These are phyloP conservation scores for Saturnispora kantuleensis DNA, from an alignment of 805 yeast species.

Conservation along the genomic window DNA sequence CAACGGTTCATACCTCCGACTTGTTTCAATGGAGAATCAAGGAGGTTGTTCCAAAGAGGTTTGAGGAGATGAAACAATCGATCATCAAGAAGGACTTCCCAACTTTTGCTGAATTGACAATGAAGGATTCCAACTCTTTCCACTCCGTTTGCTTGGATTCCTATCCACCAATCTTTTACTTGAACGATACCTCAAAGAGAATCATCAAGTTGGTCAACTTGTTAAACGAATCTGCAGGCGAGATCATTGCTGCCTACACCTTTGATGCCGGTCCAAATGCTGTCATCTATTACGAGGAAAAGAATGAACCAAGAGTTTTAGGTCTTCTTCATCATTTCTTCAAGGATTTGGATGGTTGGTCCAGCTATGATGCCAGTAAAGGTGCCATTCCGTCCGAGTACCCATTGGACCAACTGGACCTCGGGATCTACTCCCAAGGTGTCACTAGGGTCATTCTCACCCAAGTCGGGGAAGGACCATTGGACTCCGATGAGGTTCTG, in stretches of 20 bases:
- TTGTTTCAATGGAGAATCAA: constrained; percentile 71
- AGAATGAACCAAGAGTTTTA: constrained; percentile 65
- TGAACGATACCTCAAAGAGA: constrained; percentile 82
- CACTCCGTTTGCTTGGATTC: constrained; percentile 97
- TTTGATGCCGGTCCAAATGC: constrained; percentile 99
- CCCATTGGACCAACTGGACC: constrained; percentile 25
- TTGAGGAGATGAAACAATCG: constrained; percentile 68
- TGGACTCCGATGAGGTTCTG: constrained; percentile 43
- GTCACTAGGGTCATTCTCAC: constrained; percentile 81
- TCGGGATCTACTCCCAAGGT: constrained; percentile 34
- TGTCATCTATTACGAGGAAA: constrained; percentile 76
- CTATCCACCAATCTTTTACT: constrained; percentile 88
- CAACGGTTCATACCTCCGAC: constrained; percentile 82
- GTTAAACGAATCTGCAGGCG: constrained; percentile 59
- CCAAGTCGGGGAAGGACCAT: constrained; percentile 82
- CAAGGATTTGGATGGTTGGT: constrained; percentile 60
- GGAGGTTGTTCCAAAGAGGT: constrained; percentile 81
- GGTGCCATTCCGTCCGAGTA: constrained; percentile 12
- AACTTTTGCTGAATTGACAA: constrained; percentile 79
- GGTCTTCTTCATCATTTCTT: constrained; percentile 59
- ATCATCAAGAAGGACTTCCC: constrained; percentile 68
- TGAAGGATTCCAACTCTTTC: constrained; percentile 90
- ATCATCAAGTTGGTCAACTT: constrained; percentile 70
- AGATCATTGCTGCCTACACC: constrained; percentile 85
- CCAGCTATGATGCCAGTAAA: constrained; percentile 18